Base-by-base conservation (phyloP, 1,139 yeast genomes). In the Komagataea norvegica region DNA sequence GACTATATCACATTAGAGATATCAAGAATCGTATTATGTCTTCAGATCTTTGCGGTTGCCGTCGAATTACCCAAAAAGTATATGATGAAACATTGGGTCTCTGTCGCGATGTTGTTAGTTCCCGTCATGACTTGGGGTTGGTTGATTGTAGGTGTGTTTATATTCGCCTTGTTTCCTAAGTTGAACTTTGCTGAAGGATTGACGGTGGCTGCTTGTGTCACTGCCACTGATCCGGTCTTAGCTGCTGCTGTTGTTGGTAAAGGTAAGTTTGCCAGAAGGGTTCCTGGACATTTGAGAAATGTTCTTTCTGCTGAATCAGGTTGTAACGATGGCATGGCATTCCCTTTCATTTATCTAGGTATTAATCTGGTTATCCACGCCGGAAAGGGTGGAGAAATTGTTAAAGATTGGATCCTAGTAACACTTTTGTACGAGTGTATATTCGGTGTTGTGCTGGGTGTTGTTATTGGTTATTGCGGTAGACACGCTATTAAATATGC, bases 161-260 rank as follows among this genome's bases (percentile, higher is more conserved):
- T 88, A 34, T 91, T 94, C 88, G 69, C 74, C 20, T 68, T 91
- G 24, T 80, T 91, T 23, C 96, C 96, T 1, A 79, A 83, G n/a
- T 69, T 91, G 43, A 66, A 72, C 44, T 89, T 89, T 64, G 64
- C 85, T 13, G 84, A 83, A 41, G 85, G 89, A 6, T 70, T 91
- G 33, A 70, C 85, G 36, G 79, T 91, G 2, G 76, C 94, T 21
- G 97, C 96, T 1, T 91, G 98, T 63, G 79, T 91, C 27, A 91
- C 98, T 0, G 97, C 98, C 3, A 91, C 98, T 0, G 98, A 91
- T 62, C 98, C 98, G 5, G 95, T 91, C 36, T 70, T 91, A 56
- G 98, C 98, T 1, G 95, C 96, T 26, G 96, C 98, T 1, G 97
- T 91, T 15, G 97, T 91, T 16, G 96, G 98, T 66, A 86, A 86